Evolutionary conservation across 2,329 filamentous ascomycete genomes (phyloP).

Genomic region (Fusarium sp.): DNA sequence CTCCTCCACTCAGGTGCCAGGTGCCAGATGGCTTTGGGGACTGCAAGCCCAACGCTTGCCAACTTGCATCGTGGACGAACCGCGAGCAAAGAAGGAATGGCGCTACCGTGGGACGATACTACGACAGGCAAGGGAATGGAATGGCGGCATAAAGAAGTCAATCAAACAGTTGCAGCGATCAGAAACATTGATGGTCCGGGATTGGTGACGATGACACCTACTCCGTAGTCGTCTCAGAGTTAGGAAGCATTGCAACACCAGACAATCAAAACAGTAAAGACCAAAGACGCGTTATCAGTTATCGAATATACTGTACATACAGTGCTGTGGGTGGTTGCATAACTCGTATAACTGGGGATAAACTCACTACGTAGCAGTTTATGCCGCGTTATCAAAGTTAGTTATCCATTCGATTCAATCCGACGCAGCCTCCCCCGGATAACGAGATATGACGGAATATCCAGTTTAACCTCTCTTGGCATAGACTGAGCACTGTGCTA

Average conservation of each 20-base stretch:
- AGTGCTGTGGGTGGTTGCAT: constrained; percentile 13
- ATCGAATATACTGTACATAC: constrained; percentile 32
- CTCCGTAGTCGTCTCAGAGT: constrained; percentile 43
- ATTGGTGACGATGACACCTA: constrained; percentile 39
- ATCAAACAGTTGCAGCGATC: constrained; percentile 37
- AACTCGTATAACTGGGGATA: constrained; percentile 21
- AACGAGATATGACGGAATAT: constrained; percentile 33
- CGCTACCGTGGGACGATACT: constrained; percentile 48
- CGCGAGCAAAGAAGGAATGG: constrained; percentile 39
- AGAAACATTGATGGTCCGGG: constrained; percentile 38
- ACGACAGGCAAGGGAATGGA: constrained; percentile 35
- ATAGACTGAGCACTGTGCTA: constrained; percentile 38
- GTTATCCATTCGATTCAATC: constrained; percentile 8
- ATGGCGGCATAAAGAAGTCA: constrained; percentile 41
- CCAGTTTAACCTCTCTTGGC: constrained; percentile 34
- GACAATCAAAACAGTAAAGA: constrained; percentile 32
- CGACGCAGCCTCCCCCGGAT: constrained; percentile 16
- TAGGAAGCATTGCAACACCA: constrained; percentile 38
- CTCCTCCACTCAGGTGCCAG: constrained; percentile 18
- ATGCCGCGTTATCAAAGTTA: constrained; percentile 25
- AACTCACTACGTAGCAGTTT: not conserved
- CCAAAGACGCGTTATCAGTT: constrained; percentile 28
- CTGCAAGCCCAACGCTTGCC: too few species aligned
- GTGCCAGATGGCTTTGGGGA: too few species aligned
- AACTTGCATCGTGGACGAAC: not conserved